Evolutionary conservation across 345 rosid species (phyloP), one percentile per base, ranked within the genome.

Genomic region (Cardiospermum halicacabum): DNA sequence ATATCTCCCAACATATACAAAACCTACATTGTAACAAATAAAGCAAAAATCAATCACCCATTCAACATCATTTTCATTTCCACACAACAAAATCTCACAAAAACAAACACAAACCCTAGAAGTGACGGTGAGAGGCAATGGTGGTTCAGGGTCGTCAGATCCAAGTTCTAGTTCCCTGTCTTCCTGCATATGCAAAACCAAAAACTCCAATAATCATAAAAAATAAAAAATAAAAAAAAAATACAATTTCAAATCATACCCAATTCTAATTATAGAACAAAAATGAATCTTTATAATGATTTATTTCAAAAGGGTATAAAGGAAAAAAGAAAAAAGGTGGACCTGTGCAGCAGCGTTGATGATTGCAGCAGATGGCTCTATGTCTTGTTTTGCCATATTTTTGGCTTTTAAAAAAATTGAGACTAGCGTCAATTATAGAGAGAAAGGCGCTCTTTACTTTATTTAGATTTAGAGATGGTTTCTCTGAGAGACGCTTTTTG

Each of bases 1-100:
- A 94, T 83, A 59, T 94, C 99, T 81, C 99, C 99, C 89, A 94
- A 83, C 96, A 94, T 87, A 81, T 85, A 87, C 88, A 94, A 70
- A 2, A 94, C 89, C 99, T 94, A 85, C 75, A 76, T 56, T 25
- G 32, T n/a, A 42, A 32, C 40, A 54, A 21, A 12, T 19, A 15
- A 22, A n/a, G n/a, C 26, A 13, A 9, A 32, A 31, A 7, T 26
- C 48, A 27, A 22, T 43, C 3, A 24, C 10, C 2, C 32, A 32
- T 61, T 40, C n/a, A 28, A 56, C 39, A 11, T 47, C n/a, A 19
- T 26, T 42, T n/a, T n/a, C n/a, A n/a, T n/a, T n/a, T n/a, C n/a
- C n/a, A n/a, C n/a, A n/a, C n/a, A n/a, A n/a, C n/a, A n/a, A n/a
- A n/a, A n/a, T n/a, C 16, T 28, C 7, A 11, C 27, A 47, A 34